Evolutionary conservation across 2,329 filamentous ascomycete genomes (phyloP).

Genomic region (Scorias spongiosa): DNA sequence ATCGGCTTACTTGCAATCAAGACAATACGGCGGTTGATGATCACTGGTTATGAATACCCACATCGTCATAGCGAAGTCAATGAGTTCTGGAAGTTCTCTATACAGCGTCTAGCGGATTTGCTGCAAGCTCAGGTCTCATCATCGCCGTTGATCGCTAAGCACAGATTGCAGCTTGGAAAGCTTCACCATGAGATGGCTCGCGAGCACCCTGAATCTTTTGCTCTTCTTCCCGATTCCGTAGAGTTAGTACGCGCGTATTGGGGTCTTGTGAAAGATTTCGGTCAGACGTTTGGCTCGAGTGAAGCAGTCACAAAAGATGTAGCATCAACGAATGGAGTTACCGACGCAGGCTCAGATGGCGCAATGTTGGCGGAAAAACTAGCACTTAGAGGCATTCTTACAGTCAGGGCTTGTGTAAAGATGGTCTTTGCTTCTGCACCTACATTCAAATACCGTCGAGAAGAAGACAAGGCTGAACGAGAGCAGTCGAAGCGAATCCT

Average conservation of each 20-base stretch:
- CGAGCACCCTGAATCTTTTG: constrained; percentile 67
- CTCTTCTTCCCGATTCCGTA: constrained; percentile 63
- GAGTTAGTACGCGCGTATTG: constrained; percentile 71
- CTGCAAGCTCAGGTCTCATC: not conserved
- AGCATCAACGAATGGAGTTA: constrained; percentile 26
- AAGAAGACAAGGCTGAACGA: constrained; percentile 62
- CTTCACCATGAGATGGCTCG: constrained; percentile 77
- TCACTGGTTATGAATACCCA: constrained; percentile 71
- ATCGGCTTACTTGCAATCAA: constrained; percentile 62
- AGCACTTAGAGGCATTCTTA: constrained; percentile 65
- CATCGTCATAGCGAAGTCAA: constrained; percentile 62
- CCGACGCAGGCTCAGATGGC: constrained; percentile 26
- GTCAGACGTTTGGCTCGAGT: constrained; percentile 52
- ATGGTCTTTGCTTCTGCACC: constrained; percentile 71
- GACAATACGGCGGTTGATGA: constrained; percentile 60
- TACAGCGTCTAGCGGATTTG: constrained; percentile 45
- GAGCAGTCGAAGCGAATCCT: constrained; percentile 52
- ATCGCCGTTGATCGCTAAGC: constrained; percentile 52
- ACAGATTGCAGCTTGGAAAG: constrained; percentile 80
- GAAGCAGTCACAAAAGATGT: constrained; percentile 19
- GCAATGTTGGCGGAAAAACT: constrained; percentile 48
- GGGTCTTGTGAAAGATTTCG: constrained; percentile 62
- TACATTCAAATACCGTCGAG: constrained; percentile 68
- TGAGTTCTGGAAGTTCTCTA: constrained; percentile 66
- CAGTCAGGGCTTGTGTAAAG: constrained; percentile 68